phyloP scores from a whole-genome alignment of 2,329 filamentous ascomycete genomes.

The Bipolaris sorokiniana region DNA sequence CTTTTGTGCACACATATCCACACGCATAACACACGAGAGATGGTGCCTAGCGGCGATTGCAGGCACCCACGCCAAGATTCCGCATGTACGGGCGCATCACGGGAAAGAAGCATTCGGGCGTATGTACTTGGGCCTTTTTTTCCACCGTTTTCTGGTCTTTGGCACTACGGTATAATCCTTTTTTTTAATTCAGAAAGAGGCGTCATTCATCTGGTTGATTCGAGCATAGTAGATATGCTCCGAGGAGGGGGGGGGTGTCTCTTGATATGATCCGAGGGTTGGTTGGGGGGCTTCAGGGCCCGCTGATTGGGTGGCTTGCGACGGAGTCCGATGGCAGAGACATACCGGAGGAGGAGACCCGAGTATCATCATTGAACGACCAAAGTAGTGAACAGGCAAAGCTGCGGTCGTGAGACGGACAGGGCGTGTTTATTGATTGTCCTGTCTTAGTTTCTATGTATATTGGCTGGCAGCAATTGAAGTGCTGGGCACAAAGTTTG shows the following conservation, averaged over 20 bases:
- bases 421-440: not conserved
- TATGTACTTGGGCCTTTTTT: too few species aligned
- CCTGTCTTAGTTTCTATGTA: not conserved
- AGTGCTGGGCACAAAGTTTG: not conserved
- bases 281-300: slow-evolving; percentile 10
- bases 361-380: slow-evolving; percentile 15
- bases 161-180: not conserved
- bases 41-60: too few species aligned
- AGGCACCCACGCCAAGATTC: not conserved
- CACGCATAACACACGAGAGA: too few species aligned
- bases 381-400: not conserved
- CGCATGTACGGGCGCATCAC: not conserved
- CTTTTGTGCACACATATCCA: not conserved
- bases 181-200: not conserved
- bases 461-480: not conserved
- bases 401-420: not conserved
- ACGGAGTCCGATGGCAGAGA: slow-evolving; percentile 30
- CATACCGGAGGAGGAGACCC: slow-evolving; percentile 32
- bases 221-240: not conserved
- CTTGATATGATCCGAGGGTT: slow-evolving; percentile 1
- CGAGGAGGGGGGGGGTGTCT: not conserved
- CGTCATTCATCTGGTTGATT: slow-evolving; percentile 10
- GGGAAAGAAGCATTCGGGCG: not conserved
- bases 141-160: not conserved
- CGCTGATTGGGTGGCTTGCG: slow-evolving; percentile 20